Evolutionary conservation across 768 basidiomycete species (phyloP).

Genomic region (Antrodiella citrinella): DNA sequence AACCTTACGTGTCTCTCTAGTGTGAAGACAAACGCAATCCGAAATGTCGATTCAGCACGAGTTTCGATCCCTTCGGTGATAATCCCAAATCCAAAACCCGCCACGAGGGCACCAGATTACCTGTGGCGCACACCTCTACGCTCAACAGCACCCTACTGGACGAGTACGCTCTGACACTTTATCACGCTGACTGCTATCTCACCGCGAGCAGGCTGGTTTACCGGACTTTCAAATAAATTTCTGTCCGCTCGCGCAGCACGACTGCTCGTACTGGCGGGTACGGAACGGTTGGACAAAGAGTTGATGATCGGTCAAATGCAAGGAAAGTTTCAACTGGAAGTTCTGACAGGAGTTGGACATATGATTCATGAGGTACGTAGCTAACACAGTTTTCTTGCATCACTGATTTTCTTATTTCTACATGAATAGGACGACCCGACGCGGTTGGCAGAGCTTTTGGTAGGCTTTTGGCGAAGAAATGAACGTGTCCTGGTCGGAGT

Average conservation of each 20-base stretch:
- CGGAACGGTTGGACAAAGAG: slow-evolving; percentile 86
- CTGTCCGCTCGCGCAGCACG: slow-evolving; percentile 72
- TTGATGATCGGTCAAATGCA: slow-evolving; percentile 87
- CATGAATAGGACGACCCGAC: slow-evolving; percentile 77
- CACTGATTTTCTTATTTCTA: too few relatives aligned
- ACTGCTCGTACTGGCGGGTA: slow-evolving; percentile 83
- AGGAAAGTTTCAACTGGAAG: slow-evolving; percentile 88
- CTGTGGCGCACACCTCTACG: slow-evolving; percentile 81
- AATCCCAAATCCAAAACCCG: slow-evolving; percentile 32
- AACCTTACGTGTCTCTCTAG: slow-evolving; percentile 41
- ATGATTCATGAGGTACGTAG: slow-evolving; percentile 82
- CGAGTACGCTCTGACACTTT: slow-evolving; percentile 46
- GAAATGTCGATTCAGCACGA: slow-evolving; percentile 74
- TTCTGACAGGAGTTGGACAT: slow-evolving; percentile 84
- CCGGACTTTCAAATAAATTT: slow-evolving; percentile 72
- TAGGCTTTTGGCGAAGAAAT: slow-evolving; percentile 90
- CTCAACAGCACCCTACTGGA: slow-evolving; percentile 86
- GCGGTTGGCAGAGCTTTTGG: slow-evolving; percentile 67
- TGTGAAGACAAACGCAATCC: slow-evolving; percentile 72
- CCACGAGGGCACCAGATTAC: slow-evolving; percentile 34
- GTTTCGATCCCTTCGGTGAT: slow-evolving; percentile 84
- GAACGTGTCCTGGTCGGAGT: slow-evolving; percentile 56
- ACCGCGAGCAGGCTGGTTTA: slow-evolving; percentile 73
- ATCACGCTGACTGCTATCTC: neutral
- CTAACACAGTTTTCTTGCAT: too few relatives aligned